Evolutionary conservation across 306 rosid genomes (phyloP).

Genomic region (Macrotyloma uniflorum): DNA sequence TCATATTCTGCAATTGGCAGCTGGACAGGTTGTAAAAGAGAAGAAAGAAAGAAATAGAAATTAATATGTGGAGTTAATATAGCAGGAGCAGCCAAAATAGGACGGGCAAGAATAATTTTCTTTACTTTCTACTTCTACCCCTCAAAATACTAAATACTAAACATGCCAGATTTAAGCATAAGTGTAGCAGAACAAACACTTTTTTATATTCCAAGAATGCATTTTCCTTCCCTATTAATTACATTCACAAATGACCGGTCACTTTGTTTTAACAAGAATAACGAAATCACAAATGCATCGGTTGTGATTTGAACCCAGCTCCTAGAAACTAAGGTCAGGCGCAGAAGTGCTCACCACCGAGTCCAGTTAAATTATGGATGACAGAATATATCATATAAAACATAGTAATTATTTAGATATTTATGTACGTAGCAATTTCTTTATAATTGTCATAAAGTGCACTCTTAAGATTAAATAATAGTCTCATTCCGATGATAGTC

Average conservation of each 20-base stretch:
- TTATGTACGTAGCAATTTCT: neutral
- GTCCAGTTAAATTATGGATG: neutral
- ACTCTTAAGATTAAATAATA: no score
- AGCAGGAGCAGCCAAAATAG: constrained; percentile 1
- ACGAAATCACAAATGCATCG: neutral
- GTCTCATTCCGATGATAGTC: no score
- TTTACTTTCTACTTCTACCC: no score
- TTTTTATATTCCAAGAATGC: neutral
- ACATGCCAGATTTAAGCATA: neutral
- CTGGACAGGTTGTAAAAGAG: constrained; percentile 51
- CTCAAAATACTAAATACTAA: no score
- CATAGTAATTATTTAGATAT: neutral
- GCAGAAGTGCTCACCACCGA: neutral
- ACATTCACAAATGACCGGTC: neutral
- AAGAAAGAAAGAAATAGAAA: neutral
- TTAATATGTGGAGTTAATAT: constrained; percentile 10
- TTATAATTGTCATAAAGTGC: neutral
- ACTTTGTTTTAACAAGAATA: neutral
- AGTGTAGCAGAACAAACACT: neutral
- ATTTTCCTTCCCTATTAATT: neutral
- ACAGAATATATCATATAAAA: neutral
- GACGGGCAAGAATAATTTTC: no score
- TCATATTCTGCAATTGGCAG: constrained; percentile 88
- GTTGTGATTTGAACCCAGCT: constrained; percentile 1
- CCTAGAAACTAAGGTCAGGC: neutral